A percentile compares a stretch with the other conserved stretches of the same genome.
Evolutionary conservation across 2,329 filamentous ascomycete species (phyloP).

Genomic region (Diaporthe amygdali): DNA sequence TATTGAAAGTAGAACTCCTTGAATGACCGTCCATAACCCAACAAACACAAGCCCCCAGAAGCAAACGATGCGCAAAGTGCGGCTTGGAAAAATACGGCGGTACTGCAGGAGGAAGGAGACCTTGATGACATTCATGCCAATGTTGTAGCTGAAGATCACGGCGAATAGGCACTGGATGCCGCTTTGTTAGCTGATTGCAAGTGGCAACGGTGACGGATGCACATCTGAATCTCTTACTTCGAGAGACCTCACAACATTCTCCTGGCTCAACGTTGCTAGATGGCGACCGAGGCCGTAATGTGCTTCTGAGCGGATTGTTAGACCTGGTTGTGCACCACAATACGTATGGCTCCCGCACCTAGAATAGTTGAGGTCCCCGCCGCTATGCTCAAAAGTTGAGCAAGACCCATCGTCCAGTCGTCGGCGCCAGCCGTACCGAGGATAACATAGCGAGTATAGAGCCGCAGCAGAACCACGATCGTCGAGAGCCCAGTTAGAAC

Average conservation of each 20-base stretch:
- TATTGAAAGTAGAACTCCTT: constrained; percentile 33
- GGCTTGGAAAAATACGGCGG: constrained; percentile 36
- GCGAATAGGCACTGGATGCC: constrained; percentile 32
- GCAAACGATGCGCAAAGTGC: constrained; percentile 28
- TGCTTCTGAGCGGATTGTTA: constrained; percentile 25
- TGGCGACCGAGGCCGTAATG: constrained; percentile 35
- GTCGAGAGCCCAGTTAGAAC: background rate
- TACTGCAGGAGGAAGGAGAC: constrained; percentile 39
- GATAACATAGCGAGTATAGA: constrained; percentile 20
- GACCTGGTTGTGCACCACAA: background rate
- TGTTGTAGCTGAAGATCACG: constrained; percentile 36
- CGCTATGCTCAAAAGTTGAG: constrained; percentile 30
- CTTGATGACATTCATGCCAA: constrained; percentile 38
- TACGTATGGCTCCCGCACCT: background rate
- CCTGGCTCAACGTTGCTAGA: constrained; percentile 25
- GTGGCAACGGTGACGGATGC: background rate
- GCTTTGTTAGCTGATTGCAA: background rate
- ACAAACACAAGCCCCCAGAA: constrained; percentile 34
- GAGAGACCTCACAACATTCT: background rate
- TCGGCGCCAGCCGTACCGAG: constrained; percentile 32
- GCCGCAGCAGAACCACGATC: background rate
- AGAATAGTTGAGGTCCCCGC: constrained; percentile 21
- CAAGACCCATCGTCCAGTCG: constrained; percentile 34
- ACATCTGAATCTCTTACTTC: background rate
- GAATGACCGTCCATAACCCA: constrained; percentile 32